Evolutionary conservation across 129 eudicot species (phyloP), one percentile per base, ranked within the genome.

Genomic region (Escallonia rubra): DNA sequence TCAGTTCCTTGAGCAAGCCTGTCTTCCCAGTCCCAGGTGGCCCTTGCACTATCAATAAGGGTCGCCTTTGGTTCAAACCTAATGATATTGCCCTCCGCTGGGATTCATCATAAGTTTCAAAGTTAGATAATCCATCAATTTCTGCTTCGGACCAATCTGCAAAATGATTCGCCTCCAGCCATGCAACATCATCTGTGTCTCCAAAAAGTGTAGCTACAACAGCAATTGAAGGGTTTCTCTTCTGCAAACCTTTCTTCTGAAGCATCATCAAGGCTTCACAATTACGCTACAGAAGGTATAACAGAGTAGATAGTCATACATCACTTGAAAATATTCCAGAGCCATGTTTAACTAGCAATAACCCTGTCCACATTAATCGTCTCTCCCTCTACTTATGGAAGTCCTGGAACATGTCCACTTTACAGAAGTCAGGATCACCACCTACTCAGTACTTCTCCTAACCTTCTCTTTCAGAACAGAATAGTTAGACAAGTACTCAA

Each of bases 11-110:
- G 54, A 91, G 80, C 70, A 91, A 55, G 61, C 91, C 91, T 4
- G 94, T 81, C 79, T 91, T 91, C 66, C 98, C 98, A 5, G 98
- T 86, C 57, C 98, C 98, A 60, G 98, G 98, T 45, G 98, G 98
- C 58, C 98, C 98, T 83, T 91, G 90, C 13, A 91, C 53, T 57
- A 88, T 72, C 60, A 88, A 67, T 47, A 91, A 59, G 8, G 98
- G 98, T 16, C 98, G 90, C 66, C 86, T 91, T 59, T 86, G 76
- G 78, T 91, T 91, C 64, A 83, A 55, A 68, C 96, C 96, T 79
- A 91, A 72, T 68, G 98, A 82, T 70, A 91, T 86, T 64, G 98
- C 98, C 66, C 47, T 78, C 71, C 66, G 65, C 61, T 91, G 98
- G 69, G 98, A 87, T 62, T 71, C 68, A 72, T 88, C 98, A 50